Conservation (phyloP, 2,329 filamentous ascomycete genomes). For the Aspergillus spinulosporus region DNA sequence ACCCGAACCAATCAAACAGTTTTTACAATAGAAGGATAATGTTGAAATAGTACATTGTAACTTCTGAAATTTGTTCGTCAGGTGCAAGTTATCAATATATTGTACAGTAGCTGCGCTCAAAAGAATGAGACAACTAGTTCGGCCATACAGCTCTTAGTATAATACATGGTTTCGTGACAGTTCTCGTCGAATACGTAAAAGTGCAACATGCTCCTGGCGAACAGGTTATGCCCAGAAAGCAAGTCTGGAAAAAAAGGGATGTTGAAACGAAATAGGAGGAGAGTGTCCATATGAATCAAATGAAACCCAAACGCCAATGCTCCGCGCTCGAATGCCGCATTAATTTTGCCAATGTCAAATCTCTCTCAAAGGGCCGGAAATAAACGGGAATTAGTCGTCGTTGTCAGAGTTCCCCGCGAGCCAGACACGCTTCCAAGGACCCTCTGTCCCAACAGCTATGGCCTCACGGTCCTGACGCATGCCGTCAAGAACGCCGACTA, state of each 20-base stretch:
- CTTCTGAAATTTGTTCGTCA: background rate
- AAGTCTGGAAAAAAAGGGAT: conserved; percentile 6
- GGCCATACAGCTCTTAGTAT: conserved; percentile 21
- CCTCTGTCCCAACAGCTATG: conserved; percentile 36
- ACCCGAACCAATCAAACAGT: too few species aligned
- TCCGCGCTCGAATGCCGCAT: conserved; percentile 28
- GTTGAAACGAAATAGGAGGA: conserved; percentile 20
- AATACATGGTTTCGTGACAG: conserved; percentile 18
- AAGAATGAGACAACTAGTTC: conserved; percentile 5
- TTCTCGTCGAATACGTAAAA: conserved; percentile 18
- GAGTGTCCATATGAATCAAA: conserved; percentile 23
- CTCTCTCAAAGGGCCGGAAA: background rate
- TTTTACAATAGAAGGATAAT: too few species aligned
- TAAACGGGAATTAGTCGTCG: conserved; percentile 26
- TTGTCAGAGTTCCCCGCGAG: conserved; percentile 36
- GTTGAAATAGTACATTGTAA: background rate
- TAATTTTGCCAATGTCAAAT: conserved; percentile 16
- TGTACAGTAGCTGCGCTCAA: conserved; percentile 18
- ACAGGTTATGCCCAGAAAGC: conserved; percentile 6
- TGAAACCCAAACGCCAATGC: conserved; percentile 26
- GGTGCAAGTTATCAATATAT: conserved; percentile 4
- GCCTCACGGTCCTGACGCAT: conserved; percentile 63
- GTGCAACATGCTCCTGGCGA: conserved; percentile 19
- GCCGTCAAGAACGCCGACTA: conserved; percentile 69
- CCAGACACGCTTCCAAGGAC: conserved; percentile 47